Percentiles rank a stretch among this genome's conserved stretches.
Evolutionary conservation across 129 eudicot species (phyloP).

Genomic region (Glebionis coronaria): DNA sequence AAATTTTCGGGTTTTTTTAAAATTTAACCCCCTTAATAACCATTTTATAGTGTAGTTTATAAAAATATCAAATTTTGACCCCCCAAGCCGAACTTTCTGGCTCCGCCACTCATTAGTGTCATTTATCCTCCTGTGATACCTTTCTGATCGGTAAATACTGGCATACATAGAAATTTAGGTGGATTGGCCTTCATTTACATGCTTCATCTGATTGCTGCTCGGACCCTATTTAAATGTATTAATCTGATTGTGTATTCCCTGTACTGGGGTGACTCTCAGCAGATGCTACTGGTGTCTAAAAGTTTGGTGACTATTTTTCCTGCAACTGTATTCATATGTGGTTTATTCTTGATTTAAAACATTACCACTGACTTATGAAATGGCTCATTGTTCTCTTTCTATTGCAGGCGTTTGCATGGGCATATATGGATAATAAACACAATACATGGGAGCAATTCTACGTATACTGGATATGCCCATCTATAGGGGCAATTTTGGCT

Average conservation of each 20-base stretch:
- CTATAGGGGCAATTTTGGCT: conserved; percentile 62
- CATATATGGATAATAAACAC: conserved; percentile 58
- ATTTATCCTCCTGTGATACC: background rate
- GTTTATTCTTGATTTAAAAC: background rate
- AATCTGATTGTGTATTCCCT: background rate
- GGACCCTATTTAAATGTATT: background rate
- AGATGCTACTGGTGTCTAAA: background rate
- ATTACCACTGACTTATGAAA: too few species aligned
- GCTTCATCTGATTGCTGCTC: too few species aligned
- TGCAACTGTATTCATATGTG: conserved; percentile 7
- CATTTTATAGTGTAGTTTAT: too few species aligned
- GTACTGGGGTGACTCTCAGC: background rate
- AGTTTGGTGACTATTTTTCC: background rate
- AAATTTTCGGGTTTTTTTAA: too few species aligned
- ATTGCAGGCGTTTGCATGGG: conserved; percentile 86
- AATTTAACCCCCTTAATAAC: too few species aligned
- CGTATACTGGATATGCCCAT: conserved; percentile 85
- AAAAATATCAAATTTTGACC: too few species aligned
- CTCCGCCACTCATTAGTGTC: too few species aligned
- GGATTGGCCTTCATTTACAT: too few species aligned
- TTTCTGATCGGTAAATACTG: background rate
- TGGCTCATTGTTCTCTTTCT: too few species aligned
- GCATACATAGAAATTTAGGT: background rate
- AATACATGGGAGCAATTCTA: conserved; percentile 85
- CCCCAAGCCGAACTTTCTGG: too few species aligned